Evolutionary conservation across 768 basidiomycete genomes (phyloP).

Genomic region (Hygrocybe punicea): DNA sequence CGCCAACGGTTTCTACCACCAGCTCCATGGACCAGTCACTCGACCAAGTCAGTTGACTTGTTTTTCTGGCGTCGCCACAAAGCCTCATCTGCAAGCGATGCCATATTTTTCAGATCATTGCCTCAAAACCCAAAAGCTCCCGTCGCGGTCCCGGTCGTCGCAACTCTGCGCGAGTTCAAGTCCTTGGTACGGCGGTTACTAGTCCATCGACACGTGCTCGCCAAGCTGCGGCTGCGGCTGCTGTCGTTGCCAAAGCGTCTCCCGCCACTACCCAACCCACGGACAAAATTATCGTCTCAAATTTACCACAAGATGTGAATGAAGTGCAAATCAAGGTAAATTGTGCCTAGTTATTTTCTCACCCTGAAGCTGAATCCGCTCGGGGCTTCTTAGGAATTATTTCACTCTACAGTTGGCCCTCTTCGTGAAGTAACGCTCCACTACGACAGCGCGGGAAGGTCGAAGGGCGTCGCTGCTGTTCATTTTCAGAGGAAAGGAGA

Average conservation of each 20-base stretch:
- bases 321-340: slow-evolving; percentile 87
- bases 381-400: slow-evolving; percentile 69
- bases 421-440: slow-evolving; percentile 79
- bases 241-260: slow-evolving; percentile 38
- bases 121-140: slow-evolving; percentile 53
- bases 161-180: slow-evolving; percentile 49
- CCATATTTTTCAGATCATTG: slow-evolving; percentile 55
- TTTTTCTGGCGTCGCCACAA: slow-evolving; percentile 23
- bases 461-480: slow-evolving; percentile 87
- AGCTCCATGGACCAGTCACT: slow-evolving; percentile 74
- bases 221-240: slow-evolving; percentile 42
- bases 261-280: slow-evolving; percentile 48
- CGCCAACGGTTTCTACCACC: slow-evolving; percentile 11
- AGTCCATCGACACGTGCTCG: slow-evolving; percentile 54
- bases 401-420: slow-evolving; percentile 85
- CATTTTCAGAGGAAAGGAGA: slow-evolving; percentile 84
- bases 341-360: slow-evolving; percentile 20
- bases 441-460: slow-evolving; percentile 80
- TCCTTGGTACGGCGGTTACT: slow-evolving; percentile 53
- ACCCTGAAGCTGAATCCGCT: background rate
- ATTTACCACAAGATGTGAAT: slow-evolving; percentile 89
- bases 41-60: slow-evolving; percentile 58
- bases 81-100: slow-evolving; percentile 22
- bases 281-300: slow-evolving; percentile 94
- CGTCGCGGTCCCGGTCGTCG: slow-evolving; percentile 46